Evolutionary conservation across 225 moss, liverwort and hornwort genomes (phyloP).

Genomic region (Neckera pumila): DNA sequence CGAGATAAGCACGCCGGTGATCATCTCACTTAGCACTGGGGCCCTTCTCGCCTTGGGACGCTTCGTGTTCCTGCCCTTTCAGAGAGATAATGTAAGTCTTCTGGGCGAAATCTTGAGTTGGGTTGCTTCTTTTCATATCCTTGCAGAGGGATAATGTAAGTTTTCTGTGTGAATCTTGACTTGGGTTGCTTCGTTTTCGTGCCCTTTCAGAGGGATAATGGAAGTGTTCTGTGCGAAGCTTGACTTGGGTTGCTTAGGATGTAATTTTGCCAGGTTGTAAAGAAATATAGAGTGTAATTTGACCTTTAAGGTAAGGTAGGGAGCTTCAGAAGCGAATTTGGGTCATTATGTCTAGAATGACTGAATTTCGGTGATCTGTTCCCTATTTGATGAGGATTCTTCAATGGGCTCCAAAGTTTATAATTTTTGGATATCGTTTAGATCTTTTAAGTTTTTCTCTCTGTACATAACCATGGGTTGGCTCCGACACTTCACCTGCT

Average conservation of each 20-base stretch:
- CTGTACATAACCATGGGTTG: no score
- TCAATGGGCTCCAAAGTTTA: background rate
- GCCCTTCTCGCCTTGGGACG: slow-evolving; percentile 67
- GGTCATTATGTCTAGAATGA: no score
- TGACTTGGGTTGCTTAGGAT: no score
- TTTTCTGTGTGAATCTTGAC: background rate
- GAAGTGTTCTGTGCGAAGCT: background rate
- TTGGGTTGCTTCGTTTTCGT: slow-evolving; percentile 79
- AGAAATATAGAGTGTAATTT: background rate
- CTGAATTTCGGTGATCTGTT: background rate
- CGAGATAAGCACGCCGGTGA: slow-evolving; percentile 20
- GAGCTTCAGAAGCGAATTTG: background rate
- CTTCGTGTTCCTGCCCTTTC: slow-evolving; percentile 78
- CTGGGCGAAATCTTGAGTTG: background rate
- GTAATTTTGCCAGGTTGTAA: background rate
- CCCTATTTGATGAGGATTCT: no score
- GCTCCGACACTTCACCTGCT: background rate
- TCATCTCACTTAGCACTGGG: slow-evolving; percentile 61
- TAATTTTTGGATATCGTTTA: no score
- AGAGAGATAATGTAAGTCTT: slow-evolving; percentile 38
- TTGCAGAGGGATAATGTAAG: slow-evolving; percentile 57
- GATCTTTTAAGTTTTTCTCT: no score
- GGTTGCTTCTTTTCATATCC: background rate
- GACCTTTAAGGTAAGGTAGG: background rate
- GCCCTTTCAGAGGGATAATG: slow-evolving; percentile 64